phyloP scores from a whole-genome alignment of 108 stramenopile genomes.

The Heterococcus sp. region DNA sequence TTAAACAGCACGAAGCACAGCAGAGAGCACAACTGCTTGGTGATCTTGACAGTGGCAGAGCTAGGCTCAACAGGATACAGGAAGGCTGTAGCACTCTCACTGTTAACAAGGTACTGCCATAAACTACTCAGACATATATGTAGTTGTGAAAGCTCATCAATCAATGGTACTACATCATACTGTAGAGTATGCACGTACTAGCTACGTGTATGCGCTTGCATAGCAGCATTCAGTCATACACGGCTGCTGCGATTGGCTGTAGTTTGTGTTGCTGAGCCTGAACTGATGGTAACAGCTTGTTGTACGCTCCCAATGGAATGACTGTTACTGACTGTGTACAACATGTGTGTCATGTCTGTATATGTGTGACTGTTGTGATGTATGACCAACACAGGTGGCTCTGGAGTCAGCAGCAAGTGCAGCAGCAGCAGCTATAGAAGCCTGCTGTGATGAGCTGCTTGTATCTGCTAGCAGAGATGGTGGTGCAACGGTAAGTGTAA shows the following conservation, averaged over 20 bases:
- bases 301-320: no score
- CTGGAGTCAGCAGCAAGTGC: background rate
- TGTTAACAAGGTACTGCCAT: background rate
- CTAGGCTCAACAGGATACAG: background rate
- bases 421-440: background rate
- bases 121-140: background rate
- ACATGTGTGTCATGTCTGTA: no score
- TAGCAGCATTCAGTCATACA: background rate
- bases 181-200: no score
- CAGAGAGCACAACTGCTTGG: conserved; percentile 10
- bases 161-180: no score
- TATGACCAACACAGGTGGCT: background rate
- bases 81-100: background rate
- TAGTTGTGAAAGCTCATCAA: background rate
- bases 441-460: background rate
- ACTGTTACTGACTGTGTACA: no score
- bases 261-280: background rate
- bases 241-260: background rate
- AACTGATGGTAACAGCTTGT: no score
- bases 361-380: no score
- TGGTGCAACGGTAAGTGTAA: no score
- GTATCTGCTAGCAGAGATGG: no score
- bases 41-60: background rate
- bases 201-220: background rate
- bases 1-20: conserved; percentile 8